Base-by-base conservation (phyloP, 78 protist genomes). In the Paratrimastix pyriformis region DNA sequence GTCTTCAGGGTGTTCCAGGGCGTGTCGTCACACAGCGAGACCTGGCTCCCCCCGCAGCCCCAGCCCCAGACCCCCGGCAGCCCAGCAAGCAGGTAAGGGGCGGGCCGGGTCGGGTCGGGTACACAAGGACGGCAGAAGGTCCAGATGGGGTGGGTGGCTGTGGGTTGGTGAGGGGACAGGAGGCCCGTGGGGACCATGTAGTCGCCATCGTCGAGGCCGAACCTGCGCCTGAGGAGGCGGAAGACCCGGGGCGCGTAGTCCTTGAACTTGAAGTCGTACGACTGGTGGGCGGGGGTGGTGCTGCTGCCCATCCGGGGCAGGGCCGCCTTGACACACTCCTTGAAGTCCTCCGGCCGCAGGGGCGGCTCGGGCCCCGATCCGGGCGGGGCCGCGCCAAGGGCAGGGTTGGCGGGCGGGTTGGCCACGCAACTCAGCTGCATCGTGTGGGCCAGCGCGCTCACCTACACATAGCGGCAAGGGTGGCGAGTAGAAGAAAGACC, bases 1-100 rank as follows among this genome's bases (percentile, higher is more conserved):
- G 92, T 88, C 4, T 84, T 54, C 21, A 87, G 69, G 38, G 79
- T 86, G 11, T 83, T 35, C 33, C 81, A 69, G 8, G 84, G 58
- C 13, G 39, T 32, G 21, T 62, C 21, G 35, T 8, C 76, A 42
- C 80, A 74, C 72, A 86, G 48, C n/a, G 79, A 76, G 26, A 80
- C 4, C 80, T 57, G 52, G 2, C 8, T 3, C 43, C 60, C 9
- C 60, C n/a, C n/a, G n/a, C n/a, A n/a, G n/a, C n/a, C n/a, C n/a
- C n/a, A n/a, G n/a, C n/a, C n/a, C n/a, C n/a, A n/a, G n/a, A n/a
- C n/a, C n/a, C n/a, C n/a, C n/a, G n/a, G n/a, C n/a, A n/a, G n/a
- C n/a, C n/a, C n/a, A n/a, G n/a, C n/a, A n/a, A n/a, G n/a, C n/a
- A n/a, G n/a, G n/a, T n/a, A n/a, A n/a, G n/a, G n/a, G n/a, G n/a